phyloP scores from a whole-genome alignment of 441 rosid genomes.

The Croton setiger region DNA sequence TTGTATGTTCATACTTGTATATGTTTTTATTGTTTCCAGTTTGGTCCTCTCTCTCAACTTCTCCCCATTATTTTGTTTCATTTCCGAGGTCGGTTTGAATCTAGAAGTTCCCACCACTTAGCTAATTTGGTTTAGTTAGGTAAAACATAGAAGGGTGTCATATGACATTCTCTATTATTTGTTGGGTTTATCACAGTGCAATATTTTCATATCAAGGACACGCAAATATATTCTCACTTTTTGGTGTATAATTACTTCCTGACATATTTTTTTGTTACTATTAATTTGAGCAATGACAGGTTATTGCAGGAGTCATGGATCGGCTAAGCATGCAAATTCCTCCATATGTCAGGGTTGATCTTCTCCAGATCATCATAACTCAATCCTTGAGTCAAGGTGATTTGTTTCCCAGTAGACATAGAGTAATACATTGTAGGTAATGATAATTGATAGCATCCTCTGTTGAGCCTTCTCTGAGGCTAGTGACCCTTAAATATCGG shows the following conservation, averaged over 20 bases:
- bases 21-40: slow-evolving; percentile 4
- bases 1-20: slow-evolving; percentile 2
- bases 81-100: neutral
- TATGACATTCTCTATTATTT: slow-evolving; percentile 1
- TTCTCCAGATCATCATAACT: slow-evolving; percentile 58
- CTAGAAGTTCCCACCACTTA: neutral
- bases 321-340: slow-evolving; percentile 64
- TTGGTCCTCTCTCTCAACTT: neutral
- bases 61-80: neutral
- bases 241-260: neutral
- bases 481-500: neutral
- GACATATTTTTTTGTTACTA: neutral
- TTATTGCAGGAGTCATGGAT: slow-evolving; percentile 82
- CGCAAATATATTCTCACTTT: neutral
- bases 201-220: neutral
- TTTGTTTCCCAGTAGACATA: neutral
- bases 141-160: neutral
- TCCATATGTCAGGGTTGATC: slow-evolving; percentile 78
- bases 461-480: neutral
- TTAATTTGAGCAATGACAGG: slow-evolving; percentile 51
- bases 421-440: neutral
- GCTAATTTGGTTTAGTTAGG: neutral
- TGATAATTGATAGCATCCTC: slow-evolving; percentile 2
- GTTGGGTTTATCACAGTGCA: slow-evolving; percentile 8
- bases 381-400: slow-evolving; percentile 67